These are phyloP conservation scores for Mycosphaerella arachidis DNA, from an alignment of 2,329 filamentous ascomycete genomes.

Conservation along the genomic window DNA sequence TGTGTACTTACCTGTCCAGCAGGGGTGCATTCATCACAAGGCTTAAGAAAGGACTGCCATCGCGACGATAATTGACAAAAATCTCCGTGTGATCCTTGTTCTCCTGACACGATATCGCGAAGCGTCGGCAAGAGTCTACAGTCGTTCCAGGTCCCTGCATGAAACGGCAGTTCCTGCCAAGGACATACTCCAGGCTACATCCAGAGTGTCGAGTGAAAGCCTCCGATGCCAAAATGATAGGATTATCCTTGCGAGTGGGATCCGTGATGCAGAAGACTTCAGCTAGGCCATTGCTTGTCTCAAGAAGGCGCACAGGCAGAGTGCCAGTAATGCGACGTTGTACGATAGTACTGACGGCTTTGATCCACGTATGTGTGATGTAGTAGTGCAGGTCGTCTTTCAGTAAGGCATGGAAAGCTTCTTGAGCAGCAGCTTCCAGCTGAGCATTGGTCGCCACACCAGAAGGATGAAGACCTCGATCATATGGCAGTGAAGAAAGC, in stretches of 20 bases:
- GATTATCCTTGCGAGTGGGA: slow-evolving; percentile 66
- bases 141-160: slow-evolving; percentile 65
- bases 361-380: slow-evolving; percentile 63
- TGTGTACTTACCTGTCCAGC: slow-evolving; percentile 45
- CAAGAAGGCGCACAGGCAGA: slow-evolving; percentile 57
- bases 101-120: slow-evolving; percentile 43
- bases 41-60: slow-evolving; percentile 72
- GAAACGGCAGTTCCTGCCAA: slow-evolving; percentile 74
- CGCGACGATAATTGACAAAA: slow-evolving; percentile 69
- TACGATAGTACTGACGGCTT: slow-evolving; percentile 65
- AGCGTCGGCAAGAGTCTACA: slow-evolving; percentile 8
- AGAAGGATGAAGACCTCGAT: background rate
- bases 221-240: slow-evolving; percentile 71
- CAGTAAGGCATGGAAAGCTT: slow-evolving; percentile 60
- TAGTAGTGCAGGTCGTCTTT: slow-evolving; percentile 65
- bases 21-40: slow-evolving; percentile 66
- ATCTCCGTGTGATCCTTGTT: slow-evolving; percentile 67
- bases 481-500: slow-evolving; percentile 47
- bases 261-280: slow-evolving; percentile 76
- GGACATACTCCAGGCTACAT: slow-evolving; percentile 66
- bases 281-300: slow-evolving; percentile 66
- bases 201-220: slow-evolving; percentile 71
- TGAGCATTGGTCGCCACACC: slow-evolving; percentile 51
- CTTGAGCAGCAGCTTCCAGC: slow-evolving; percentile 57
- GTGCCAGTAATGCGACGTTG: slow-evolving; percentile 63